Base-by-base conservation (phyloP, 2,329 filamentous ascomycete species). In the Teratosphaeria viscida region DNA sequence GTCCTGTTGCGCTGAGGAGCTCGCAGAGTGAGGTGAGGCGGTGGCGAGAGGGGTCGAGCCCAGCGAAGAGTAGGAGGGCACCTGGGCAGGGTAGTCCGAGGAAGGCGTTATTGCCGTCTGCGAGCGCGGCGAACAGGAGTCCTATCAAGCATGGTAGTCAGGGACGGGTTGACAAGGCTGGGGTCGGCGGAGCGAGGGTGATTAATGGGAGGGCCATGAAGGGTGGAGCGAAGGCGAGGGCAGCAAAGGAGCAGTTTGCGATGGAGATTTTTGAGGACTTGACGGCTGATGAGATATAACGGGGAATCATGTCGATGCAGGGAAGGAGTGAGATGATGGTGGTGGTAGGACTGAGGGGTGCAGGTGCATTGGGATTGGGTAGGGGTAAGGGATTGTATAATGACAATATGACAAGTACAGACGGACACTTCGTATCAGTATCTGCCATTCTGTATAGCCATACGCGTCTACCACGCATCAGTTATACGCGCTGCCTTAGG, bases 211-310 rank as follows among this genome's bases (percentile, higher is more conserved):
- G 59, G 58, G 66, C 62, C 53, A 58, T 59, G 60, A n/a, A 29
- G 14, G 37, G 56, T 5, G 54, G 54, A 11, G 56, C 16, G 8
- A 58, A 54, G 26, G 26, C 34, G 32, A 62, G 55, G 54, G 57
- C 57, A 52, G 26, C 62, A 55, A 65, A 60, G 56, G 67, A 69
- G 59, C 63, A 68, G 55, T 57, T 70, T 8, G 64, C 65, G 23
- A 57, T 67, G 52, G 67, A 71, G 56, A 70, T 70, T 2, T 67
- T 67, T 35, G 69, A 70, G 55, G 66, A 71, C 47, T 58, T 70
- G 52, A 67, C 66, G 2, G 64, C 62, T 8, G 67, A 67, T 53
- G 60, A 60, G 23, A n/a, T 59, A 43, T 61, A 39, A 61, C 10
- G 49, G n/a, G 7, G 6, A 19, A 3, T 47, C 19, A 23, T 10